Percentiles rank a stretch among this genome's conserved stretches.
Evolutionary conservation across 2,329 filamentous ascomycete species (phyloP).

Genomic region (Hypoxylon sp.): DNA sequence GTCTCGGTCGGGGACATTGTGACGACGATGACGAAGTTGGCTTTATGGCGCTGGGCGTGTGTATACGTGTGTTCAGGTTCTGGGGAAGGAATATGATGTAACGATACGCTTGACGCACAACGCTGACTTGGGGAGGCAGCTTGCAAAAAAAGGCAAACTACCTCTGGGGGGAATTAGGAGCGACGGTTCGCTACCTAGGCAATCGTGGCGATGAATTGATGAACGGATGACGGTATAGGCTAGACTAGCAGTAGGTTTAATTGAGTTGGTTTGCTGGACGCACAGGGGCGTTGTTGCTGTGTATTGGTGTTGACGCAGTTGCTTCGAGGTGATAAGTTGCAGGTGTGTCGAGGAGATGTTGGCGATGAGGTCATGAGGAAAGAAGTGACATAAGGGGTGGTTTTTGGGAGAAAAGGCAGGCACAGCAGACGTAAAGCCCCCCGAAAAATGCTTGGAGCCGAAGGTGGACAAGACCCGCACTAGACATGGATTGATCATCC

Average conservation of each 20-base stretch:
- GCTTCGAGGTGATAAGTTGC: constrained; percentile 50
- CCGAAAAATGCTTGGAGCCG: constrained; percentile 53
- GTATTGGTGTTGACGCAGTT: constrained; percentile 39
- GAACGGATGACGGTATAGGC: constrained; percentile 43
- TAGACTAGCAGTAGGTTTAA: constrained; percentile 26
- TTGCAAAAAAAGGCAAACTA: constrained; percentile 54
- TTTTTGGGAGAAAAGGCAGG: constrained; percentile 55
- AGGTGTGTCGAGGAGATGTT: constrained; percentile 42
- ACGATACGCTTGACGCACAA: constrained; percentile 52
- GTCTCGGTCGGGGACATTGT: constrained; percentile 56
- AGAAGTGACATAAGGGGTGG: constrained; percentile 59
- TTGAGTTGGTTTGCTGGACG: constrained; percentile 21
- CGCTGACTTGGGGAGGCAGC: constrained; percentile 52
- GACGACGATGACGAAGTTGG: constrained; percentile 56
- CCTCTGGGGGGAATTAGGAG: constrained; percentile 48
- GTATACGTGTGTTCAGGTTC: constrained; percentile 45
- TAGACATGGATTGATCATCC: constrained; percentile 45
- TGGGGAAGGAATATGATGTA: constrained; percentile 56
- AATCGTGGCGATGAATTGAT: constrained; percentile 42
- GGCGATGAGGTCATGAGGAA: constrained; percentile 59
- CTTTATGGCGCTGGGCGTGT: constrained; percentile 47
- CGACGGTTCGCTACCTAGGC: constrained; percentile 40
- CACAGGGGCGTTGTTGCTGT: constrained; percentile 27
- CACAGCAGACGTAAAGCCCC: constrained; percentile 57
- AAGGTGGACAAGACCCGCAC: constrained; percentile 48